Percentiles rank a stretch among this genome's conserved stretches.
These are phyloP conservation scores for Kondoa malvinella DNA, from an alignment of 768 basidiomycete genomes.

Conservation along the genomic window DNA sequence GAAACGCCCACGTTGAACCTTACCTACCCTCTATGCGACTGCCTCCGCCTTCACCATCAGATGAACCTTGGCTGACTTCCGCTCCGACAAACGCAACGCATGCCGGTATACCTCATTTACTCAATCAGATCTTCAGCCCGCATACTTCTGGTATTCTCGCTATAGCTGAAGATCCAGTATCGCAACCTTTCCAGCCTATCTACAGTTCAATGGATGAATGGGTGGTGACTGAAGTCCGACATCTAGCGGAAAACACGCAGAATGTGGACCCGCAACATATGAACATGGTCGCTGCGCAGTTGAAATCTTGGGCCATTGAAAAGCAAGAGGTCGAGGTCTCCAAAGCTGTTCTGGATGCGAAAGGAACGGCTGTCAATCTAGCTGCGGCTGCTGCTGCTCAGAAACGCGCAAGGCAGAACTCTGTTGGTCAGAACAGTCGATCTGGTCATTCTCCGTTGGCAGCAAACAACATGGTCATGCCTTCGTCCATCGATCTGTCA, in stretches of 20 bases:
- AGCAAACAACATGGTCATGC: neutral
- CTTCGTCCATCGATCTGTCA: constrained; percentile 7
- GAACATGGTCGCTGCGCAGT: constrained; percentile 14
- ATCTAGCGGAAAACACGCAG: constrained; percentile 1
- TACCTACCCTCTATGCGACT: constrained; percentile 21
- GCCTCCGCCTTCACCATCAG: constrained; percentile 22
- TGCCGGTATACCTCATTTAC: constrained; percentile 21
- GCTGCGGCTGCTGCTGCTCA: constrained; percentile 17
- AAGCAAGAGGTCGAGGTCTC: constrained; percentile 19
- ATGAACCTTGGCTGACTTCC: constrained; percentile 9
- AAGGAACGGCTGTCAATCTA: constrained; percentile 17
- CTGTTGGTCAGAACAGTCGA: neutral
- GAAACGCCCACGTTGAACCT: neutral
- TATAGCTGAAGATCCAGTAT: neutral
- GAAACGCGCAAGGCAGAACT: neutral
- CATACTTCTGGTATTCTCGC: constrained; percentile 22
- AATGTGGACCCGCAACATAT: constrained; percentile 6
- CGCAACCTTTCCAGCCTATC: constrained; percentile 10
- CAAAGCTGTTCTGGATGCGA: constrained; percentile 18
- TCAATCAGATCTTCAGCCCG: constrained; percentile 21
- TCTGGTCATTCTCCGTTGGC: too few species aligned
- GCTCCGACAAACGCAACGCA: constrained; percentile 8
- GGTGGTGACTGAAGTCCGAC: constrained; percentile 13
- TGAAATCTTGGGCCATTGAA: constrained; percentile 19
- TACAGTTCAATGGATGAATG: constrained; percentile 21